Conservation (phyloP, 2,329 filamentous ascomycete species). For the Neofusicoccum kwambonambiense region DNA sequence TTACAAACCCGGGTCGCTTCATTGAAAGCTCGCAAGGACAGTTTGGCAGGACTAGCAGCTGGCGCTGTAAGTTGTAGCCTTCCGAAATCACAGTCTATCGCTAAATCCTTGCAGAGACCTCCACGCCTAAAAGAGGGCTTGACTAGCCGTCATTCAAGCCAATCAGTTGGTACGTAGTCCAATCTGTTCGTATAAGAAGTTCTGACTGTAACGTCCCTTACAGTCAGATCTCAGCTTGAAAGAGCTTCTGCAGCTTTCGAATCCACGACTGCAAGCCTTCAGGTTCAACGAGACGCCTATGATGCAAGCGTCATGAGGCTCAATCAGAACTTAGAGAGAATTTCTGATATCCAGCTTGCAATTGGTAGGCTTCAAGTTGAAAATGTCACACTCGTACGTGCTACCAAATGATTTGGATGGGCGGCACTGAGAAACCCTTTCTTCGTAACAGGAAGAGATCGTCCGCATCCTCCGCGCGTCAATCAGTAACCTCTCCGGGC, state of each 20-base stretch:
- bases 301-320: background rate
- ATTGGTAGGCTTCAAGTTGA: conserved; percentile 1
- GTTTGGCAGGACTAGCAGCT: background rate
- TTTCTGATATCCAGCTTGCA: conserved; percentile 1
- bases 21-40: conserved; percentile 1
- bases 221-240: background rate
- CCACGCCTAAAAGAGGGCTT: background rate
- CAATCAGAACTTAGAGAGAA: background rate
- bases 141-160: background rate
- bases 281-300: background rate
- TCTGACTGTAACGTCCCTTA: background rate
- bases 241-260: background rate
- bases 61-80: background rate
- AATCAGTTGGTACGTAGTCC: background rate
- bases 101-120: background rate
- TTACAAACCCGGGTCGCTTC: background rate
- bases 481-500: background rate
- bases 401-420: too few species aligned
- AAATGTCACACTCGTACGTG: background rate
- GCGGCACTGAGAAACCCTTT: background rate
- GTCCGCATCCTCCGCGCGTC: conserved; percentile 3
- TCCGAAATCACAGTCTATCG: too few species aligned
- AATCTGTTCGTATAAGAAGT: background rate
- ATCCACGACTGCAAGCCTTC: background rate
- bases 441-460: background rate